phyloP scores from a whole-genome alignment of 1,284 basidiomycete genomes.

The Papiliotrema laurentii region DNA sequence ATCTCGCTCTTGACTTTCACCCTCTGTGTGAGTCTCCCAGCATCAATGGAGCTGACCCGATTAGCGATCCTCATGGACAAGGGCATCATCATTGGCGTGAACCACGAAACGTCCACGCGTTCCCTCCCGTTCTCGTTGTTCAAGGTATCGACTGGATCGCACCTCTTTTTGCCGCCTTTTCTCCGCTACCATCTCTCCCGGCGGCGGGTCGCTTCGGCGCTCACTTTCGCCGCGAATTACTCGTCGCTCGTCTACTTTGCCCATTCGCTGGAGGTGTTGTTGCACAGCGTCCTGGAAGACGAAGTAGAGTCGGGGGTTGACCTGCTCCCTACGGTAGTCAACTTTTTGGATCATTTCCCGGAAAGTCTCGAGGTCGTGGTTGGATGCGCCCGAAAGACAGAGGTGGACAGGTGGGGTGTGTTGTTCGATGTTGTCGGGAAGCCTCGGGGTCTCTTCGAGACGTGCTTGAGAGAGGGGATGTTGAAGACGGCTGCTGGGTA shows the following conservation, averaged over 20 bases:
- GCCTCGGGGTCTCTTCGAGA: constrained; percentile 86
- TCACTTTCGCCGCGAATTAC: constrained; percentile 81
- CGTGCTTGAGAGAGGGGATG: constrained; percentile 69
- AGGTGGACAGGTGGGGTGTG: constrained; percentile 82
- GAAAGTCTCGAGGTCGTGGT: constrained; percentile 88
- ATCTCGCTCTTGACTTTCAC: constrained; percentile 87
- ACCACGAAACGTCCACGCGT: constrained; percentile 74
- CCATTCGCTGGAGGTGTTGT: constrained; percentile 87
- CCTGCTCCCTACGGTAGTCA: constrained; percentile 67
- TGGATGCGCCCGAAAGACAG: constrained; percentile 93
- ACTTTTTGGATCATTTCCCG: constrained; percentile 93
- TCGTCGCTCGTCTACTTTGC: constrained; percentile 85
- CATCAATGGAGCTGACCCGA: not conserved
- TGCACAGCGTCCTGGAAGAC: constrained; percentile 92
- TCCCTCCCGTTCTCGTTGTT: constrained; percentile 89
- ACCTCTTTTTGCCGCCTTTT: constrained; percentile 91
- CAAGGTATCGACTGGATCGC: constrained; percentile 86
- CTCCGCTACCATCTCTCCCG: constrained; percentile 76
- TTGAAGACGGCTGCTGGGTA: constrained; percentile 90
- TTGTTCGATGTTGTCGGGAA: constrained; percentile 87
- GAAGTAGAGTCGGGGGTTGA: constrained; percentile 56
- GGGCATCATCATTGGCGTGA: constrained; percentile 94
- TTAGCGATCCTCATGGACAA: constrained; percentile 95
- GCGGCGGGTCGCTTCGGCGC: constrained; percentile 69
- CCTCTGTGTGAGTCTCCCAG: constrained; percentile 69